These are phyloP conservation scores for Firmiana major DNA, from an alignment of 345 rosid species.

Conservation along the genomic window DNA sequence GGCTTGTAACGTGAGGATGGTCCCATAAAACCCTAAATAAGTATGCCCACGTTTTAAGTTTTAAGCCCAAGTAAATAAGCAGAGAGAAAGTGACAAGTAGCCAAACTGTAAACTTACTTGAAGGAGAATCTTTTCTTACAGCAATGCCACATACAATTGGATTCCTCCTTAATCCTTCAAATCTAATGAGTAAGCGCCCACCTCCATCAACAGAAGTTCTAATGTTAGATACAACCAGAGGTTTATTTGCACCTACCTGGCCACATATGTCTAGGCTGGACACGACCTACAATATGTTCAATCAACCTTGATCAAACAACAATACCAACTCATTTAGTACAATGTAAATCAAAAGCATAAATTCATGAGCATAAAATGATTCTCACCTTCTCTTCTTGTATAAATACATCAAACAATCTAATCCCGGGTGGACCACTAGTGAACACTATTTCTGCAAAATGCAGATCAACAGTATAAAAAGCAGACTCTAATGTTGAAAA, in stretches of 20 bases:
- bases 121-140: constrained; percentile 32
- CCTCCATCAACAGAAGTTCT: constrained; percentile 41
- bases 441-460: constrained; percentile 55
- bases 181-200: constrained; percentile 45
- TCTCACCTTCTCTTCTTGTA: constrained; percentile 54
- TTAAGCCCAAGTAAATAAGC: neutral
- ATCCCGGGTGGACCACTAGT: constrained; percentile 47
- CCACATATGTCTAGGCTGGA: constrained; percentile 51
- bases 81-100: neutral
- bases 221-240: constrained; percentile 48
- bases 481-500: constrained; percentile 43
- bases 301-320: neutral
- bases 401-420: constrained; percentile 53
- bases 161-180: constrained; percentile 50
- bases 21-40: neutral
- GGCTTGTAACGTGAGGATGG: neutral
- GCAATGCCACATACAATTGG: constrained; percentile 53
- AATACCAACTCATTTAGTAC: neutral
- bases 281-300: constrained; percentile 42
- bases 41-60: neutral
- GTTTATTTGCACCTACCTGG: constrained; percentile 53
- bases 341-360: neutral
- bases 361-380: too few relatives aligned
- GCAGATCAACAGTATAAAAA: constrained; percentile 40
- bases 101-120: constrained; percentile 27